phyloP scores from a whole-genome alignment of 306 rosid species.

The Pyrus communis region DNA sequence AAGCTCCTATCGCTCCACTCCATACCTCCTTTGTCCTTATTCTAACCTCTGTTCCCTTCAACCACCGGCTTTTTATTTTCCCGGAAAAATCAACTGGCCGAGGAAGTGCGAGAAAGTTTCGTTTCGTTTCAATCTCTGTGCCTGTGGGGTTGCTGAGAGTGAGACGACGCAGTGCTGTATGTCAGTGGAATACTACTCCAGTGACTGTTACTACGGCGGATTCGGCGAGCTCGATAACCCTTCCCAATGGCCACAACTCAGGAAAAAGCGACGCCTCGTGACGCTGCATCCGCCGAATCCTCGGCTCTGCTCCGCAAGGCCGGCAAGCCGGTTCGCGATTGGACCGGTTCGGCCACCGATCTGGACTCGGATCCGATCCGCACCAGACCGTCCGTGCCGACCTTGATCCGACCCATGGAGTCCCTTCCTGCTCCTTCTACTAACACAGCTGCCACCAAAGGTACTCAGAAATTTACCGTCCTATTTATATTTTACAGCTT shows the following conservation, averaged over 20 bases:
- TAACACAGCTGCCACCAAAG: slow-evolving; percentile 51
- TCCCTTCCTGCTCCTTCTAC: slow-evolving; percentile 40
- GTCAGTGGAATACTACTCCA: slow-evolving; percentile 61
- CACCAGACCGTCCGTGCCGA: slow-evolving; percentile 24
- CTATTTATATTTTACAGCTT: background rate
- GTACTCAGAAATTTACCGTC: slow-evolving; percentile 8
- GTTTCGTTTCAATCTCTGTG: background rate
- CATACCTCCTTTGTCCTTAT: background rate
- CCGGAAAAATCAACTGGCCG: no score
- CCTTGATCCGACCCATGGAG: slow-evolving; percentile 43
- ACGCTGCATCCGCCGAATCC: slow-evolving; percentile 14
- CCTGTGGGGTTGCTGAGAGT: background rate
- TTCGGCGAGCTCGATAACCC: slow-evolving; percentile 69
- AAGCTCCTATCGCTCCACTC: background rate
- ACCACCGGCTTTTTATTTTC: background rate
- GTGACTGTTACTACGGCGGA: slow-evolving; percentile 42
- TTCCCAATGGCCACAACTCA: slow-evolving; percentile 81
- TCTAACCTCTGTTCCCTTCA: background rate
- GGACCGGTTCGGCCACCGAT: slow-evolving; percentile 12
- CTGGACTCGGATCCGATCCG: slow-evolving; percentile 34
- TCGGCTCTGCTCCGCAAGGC: slow-evolving; percentile 9
- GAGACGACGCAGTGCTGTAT: slow-evolving; percentile 40
- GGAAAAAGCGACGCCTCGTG: slow-evolving; percentile 74
- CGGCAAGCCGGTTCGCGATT: slow-evolving; percentile 3
- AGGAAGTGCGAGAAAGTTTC: background rate